phyloP scores from a whole-genome alignment of 2,329 filamentous ascomycete genomes.

The Hymenoscyphus salicellus region DNA sequence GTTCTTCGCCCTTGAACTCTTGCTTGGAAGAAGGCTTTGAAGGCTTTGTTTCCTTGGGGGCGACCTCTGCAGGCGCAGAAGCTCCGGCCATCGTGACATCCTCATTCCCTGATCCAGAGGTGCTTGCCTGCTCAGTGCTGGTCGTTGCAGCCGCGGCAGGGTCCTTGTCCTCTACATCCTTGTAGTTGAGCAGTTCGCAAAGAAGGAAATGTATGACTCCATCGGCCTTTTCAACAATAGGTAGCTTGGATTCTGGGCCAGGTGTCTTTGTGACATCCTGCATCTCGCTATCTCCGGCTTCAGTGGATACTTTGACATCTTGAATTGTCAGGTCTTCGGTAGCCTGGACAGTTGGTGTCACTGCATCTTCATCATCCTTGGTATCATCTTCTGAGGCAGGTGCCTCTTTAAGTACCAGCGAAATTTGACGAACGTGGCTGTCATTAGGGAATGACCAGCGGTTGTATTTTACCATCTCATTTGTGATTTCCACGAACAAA shows the following conservation, averaged over 20 bases:
- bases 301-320: conserved; percentile 60
- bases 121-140: conserved; percentile 20
- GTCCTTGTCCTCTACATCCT: conserved; percentile 86
- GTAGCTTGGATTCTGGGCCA: conserved; percentile 68
- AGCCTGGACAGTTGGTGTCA: conserved; percentile 35
- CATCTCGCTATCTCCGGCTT: conserved; percentile 58
- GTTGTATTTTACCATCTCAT: conserved; percentile 75
- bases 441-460: conserved; percentile 50
- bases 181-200: conserved; percentile 86
- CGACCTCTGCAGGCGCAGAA: conserved; percentile 37
- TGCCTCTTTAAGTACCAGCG: conserved; percentile 33
- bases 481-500: conserved; percentile 82
- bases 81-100: conserved; percentile 30
- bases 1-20: conserved; percentile 84
- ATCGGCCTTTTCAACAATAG: conserved; percentile 86
- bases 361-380: conserved; percentile 30
- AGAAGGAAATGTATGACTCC: conserved; percentile 94
- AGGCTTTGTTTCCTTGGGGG: conserved; percentile 24
- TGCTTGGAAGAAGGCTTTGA: conserved; percentile 65
- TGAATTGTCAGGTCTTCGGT: conserved; percentile 38
- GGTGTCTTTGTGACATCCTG: conserved; percentile 61
- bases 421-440: conserved; percentile 43
- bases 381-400: conserved; percentile 11
- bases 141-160: conserved; percentile 36
- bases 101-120: conserved; percentile 18